These are phyloP conservation scores for Beta vulgaris DNA, from an alignment of 148 eudicot genomes.

Conservation along the genomic window DNA sequence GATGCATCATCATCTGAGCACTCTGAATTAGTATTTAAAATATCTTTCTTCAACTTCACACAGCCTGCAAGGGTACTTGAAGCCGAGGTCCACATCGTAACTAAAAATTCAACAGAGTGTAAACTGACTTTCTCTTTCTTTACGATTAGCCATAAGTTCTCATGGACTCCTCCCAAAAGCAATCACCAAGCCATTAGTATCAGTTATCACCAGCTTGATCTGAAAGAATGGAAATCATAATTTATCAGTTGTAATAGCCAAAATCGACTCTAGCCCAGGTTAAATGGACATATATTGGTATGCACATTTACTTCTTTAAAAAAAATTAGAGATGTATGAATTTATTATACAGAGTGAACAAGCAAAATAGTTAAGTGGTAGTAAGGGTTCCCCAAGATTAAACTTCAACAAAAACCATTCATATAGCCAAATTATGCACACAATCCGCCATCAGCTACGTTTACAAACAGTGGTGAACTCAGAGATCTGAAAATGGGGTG, in stretches of 20 bases:
- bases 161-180: slow-evolving; percentile 3
- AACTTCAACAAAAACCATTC: neutral
- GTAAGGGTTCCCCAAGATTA: neutral
- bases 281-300: neutral
- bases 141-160: slow-evolving; percentile 6
- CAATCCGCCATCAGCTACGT: neutral
- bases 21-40: slow-evolving; percentile 32
- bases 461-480: too few relatives aligned
- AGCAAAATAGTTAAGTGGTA: neutral
- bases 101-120: neutral
- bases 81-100: slow-evolving; percentile 48
- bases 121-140: slow-evolving; percentile 11
- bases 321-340: neutral
- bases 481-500: too few relatives aligned
- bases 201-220: slow-evolving; percentile 13
- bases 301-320: neutral
- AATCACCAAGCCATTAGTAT: slow-evolving; percentile 6
- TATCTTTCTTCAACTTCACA: slow-evolving; percentile 29
- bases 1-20: slow-evolving; percentile 61
- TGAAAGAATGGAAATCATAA: slow-evolving; percentile 19
- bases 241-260: slow-evolving; percentile 3
- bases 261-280: neutral
- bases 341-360: neutral
- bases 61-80: slow-evolving; percentile 38
- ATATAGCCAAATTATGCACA: neutral